Conservation (phyloP, 495 filamentous ascomycete species). For the Podospora tetraspora region DNA sequence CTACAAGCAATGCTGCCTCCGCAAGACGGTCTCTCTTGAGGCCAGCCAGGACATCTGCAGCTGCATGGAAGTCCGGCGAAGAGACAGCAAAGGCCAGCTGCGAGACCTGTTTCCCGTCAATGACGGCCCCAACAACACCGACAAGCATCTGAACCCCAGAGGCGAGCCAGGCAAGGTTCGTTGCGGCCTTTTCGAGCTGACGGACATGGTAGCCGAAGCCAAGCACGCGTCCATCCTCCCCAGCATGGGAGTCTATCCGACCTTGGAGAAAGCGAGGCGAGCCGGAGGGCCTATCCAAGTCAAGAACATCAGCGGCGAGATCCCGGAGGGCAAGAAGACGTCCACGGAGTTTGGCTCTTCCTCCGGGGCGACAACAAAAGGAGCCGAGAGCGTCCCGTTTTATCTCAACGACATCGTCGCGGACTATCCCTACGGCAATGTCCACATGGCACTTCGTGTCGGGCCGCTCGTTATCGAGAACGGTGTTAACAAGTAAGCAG, state of each 20-base stretch:
- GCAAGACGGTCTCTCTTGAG: slow-evolving; percentile 21
- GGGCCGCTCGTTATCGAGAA: slow-evolving; percentile 43
- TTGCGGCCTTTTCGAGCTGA: slow-evolving; percentile 19
- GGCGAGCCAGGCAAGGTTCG: slow-evolving; percentile 10
- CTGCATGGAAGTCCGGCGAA: slow-evolving; percentile 20
- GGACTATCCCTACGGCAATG: slow-evolving; percentile 34
- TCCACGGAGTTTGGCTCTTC: slow-evolving; percentile 4
- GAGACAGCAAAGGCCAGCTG: slow-evolving; percentile 12
- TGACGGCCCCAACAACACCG: not conserved
- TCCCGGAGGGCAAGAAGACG: not conserved
- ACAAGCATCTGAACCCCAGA: not conserved
- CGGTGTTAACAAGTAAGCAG: slow-evolving; percentile 23
- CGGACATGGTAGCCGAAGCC: slow-evolving; percentile 6
- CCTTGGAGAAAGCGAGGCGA: slow-evolving; percentile 1
- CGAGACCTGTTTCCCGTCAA: slow-evolving; percentile 23
- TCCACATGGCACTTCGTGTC: slow-evolving; percentile 39
- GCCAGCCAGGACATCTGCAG: slow-evolving; percentile 24
- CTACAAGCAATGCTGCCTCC: slow-evolving; percentile 24
- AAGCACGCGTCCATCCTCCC: slow-evolving; percentile 4
- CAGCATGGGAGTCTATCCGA: not conserved
- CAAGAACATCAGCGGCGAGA: slow-evolving; percentile 1
- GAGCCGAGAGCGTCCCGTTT: slow-evolving; percentile 29
- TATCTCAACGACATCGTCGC: slow-evolving; percentile 28
- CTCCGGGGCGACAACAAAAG: slow-evolving; percentile 2
- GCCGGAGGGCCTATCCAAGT: not conserved